Evolutionary conservation across 352 stramenopile species (phyloP).

Genomic region (Globisporangium paddicum): DNA sequence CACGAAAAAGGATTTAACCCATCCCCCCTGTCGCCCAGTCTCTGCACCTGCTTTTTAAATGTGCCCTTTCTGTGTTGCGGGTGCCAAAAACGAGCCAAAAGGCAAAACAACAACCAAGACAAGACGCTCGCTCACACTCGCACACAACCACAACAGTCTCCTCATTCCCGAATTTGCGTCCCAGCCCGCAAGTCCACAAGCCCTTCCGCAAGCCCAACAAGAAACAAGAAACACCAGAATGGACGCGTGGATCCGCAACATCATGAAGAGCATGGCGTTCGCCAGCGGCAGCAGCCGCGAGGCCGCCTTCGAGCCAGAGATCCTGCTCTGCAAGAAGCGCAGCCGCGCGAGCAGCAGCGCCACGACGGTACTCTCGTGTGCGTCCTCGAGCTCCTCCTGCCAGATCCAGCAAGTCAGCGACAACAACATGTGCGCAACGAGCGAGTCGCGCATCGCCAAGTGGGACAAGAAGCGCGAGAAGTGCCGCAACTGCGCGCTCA

Average conservation of each 20-base stretch:
- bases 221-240: conserved; percentile 21
- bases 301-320: conserved; percentile 19
- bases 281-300: conserved; percentile 6
- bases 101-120: too few species aligned
- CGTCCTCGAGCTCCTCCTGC: conserved; percentile 1
- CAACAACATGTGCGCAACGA: conserved; percentile 26
- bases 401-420: conserved; percentile 8
- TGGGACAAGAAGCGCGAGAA: conserved; percentile 87
- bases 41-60: background rate
- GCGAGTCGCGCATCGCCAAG: conserved; percentile 44
- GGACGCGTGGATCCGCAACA: conserved; percentile 32
- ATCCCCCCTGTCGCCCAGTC: background rate
- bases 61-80: background rate
- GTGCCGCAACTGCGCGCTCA: conserved; percentile 79
- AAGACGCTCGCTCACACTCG: background rate
- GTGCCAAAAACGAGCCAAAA: too few species aligned
- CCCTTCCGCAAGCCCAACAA: background rate
- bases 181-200: conserved; percentile 13
- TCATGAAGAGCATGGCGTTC: conserved; percentile 16
- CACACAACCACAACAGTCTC: background rate
- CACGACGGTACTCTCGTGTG: background rate
- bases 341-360: background rate
- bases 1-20: background rate
- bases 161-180: conserved; percentile 43
- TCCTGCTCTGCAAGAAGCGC: conserved; percentile 21